Evolutionary conservation across 2,329 filamentous ascomycete species (phyloP).

Genomic region (Pyricularia grisea): DNA sequence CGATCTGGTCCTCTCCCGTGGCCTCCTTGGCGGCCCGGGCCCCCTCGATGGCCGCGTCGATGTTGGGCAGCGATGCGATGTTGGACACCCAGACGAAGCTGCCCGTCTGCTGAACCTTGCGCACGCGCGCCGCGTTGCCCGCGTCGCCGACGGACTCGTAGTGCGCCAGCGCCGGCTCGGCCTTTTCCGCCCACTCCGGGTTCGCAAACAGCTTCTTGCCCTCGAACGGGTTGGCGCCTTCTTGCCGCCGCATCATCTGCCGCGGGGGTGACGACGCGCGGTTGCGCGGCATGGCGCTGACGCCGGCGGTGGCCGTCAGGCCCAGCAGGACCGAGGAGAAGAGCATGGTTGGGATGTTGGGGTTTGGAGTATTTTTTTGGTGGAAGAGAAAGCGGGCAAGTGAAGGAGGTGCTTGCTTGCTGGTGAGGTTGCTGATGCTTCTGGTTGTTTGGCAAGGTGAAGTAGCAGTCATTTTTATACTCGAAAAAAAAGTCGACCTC

Average conservation of each 20-base stretch:
- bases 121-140: constrained; percentile 26
- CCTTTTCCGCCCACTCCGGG: constrained; percentile 29
- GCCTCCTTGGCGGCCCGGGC: constrained; percentile 25
- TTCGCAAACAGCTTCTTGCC: constrained; percentile 38
- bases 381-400: neutral
- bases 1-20: constrained; percentile 26
- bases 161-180: constrained; percentile 25
- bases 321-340: constrained; percentile 11
- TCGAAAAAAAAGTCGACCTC: neutral
- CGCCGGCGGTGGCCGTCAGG: constrained; percentile 11
- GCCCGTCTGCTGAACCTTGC: constrained; percentile 26
- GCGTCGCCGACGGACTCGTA: constrained; percentile 26
- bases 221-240: constrained; percentile 30
- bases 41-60: constrained; percentile 27
- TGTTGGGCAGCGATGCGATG: constrained; percentile 23
- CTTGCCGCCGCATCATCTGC: neutral
- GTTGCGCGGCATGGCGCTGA: constrained; percentile 10
- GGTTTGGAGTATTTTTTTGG: neutral
- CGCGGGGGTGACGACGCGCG: neutral
- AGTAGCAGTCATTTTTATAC: neutral
- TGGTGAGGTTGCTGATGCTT: neutral
- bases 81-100: constrained; percentile 34
- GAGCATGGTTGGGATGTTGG: constrained; percentile 10
- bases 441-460: neutral
- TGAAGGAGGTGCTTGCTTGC: neutral